Evolutionary conservation across 1,139 yeast species (phyloP), one percentile per base, ranked within the genome.

Genomic region (Geotrichum klebahnii): DNA sequence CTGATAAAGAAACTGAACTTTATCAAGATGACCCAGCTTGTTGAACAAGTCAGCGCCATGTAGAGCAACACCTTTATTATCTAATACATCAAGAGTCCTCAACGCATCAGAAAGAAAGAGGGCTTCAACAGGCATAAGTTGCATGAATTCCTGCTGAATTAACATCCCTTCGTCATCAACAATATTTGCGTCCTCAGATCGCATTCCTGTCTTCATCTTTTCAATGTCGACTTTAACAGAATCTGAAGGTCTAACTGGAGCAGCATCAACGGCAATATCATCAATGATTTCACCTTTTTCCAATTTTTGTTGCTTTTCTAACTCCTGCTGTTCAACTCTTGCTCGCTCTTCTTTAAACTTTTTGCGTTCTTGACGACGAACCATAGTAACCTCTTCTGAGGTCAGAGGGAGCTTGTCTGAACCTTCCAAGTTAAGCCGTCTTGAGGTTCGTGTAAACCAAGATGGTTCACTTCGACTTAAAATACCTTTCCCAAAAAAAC

Each of bases 401-500:
- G 80, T 74, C 50, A 67, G 51, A 51, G 68, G 55, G 8, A 59
- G 51, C 17, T 59, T 57, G 8, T 66, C 68, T 17, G 68, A 70
- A 2, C 66, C 65, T 28, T 72, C 71, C 10, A 71, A 63, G 10
- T 73, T 75, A 14, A 75, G 67, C 47, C 84, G 72, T 45, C 84
- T 70, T 28, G 75, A 70, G 1, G 87, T 81, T 50, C 97, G 75
- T 12, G 73, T 73, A 42, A 66, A 68, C 97, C 97, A 92, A 0
- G 96, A 81, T 0, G 98, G 96, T 61, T 92, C 97, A 53, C 95
- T 84, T 57, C 99, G 73, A 32, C 96, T 85, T 46, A 89, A 70
- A 3, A 79, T 76, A 2, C 98, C 99, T 61, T 92, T 92, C 8
- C 99, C 99, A 63, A 88, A 94, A 63, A 89, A 92, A 0, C 99